Percentiles rank a stretch among this genome's conserved stretches.
phyloP scores from a whole-genome alignment of 306 rosid species.

The Prunus salicina region DNA sequence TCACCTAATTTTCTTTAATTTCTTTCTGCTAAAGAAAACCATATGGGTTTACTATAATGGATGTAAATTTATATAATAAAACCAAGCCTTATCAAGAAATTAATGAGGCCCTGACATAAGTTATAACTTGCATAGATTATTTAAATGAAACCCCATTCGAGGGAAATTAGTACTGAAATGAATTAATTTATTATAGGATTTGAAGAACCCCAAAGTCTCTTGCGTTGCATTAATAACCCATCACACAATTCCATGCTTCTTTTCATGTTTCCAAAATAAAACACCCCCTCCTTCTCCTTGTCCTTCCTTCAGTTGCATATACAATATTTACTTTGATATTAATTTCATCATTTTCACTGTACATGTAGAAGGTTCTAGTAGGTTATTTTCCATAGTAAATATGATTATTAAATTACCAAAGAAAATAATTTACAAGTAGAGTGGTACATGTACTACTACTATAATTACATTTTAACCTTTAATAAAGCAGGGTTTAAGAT shows the following conservation, averaged over 20 bases:
- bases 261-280: conserved; percentile 51
- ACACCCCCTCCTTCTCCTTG: conserved; percentile 17
- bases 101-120: conserved; percentile 69
- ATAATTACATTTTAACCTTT: neutral
- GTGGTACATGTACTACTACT: no score
- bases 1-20: neutral
- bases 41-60: neutral
- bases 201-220: conserved; percentile 30
- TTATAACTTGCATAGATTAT: conserved; percentile 45
- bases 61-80: neutral
- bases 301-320: conserved; percentile 26
- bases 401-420: no score
- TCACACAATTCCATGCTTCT: conserved; percentile 61
- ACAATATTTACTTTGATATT: neutral
- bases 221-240: conserved; percentile 49
- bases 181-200: conserved; percentile 15
- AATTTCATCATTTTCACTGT: no score
- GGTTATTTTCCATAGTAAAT: no score
- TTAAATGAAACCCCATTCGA: conserved; percentile 52
- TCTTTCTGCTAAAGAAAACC: no score
- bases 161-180: conserved; percentile 31
- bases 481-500: neutral
- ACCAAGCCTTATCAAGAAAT: conserved; percentile 27
- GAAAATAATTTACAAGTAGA: no score
- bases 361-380: no score